Percentiles rank a stretch among this genome's conserved stretches.
Evolutionary conservation across 1,284 basidiomycete genomes (phyloP).

Genomic region (Fomitopsis schrenkii): DNA sequence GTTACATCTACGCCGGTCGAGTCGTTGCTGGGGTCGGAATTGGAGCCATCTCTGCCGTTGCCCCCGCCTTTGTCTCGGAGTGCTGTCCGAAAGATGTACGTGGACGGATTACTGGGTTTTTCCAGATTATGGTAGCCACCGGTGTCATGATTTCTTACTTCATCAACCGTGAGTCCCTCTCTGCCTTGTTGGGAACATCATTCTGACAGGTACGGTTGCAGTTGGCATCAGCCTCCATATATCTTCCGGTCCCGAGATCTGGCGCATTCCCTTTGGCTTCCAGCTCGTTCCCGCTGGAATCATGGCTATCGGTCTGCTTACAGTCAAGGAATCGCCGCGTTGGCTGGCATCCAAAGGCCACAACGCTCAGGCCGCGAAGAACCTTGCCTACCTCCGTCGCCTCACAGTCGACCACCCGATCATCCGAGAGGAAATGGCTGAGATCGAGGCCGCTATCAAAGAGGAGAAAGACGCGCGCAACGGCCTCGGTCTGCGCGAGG

Average conservation of each 20-base stretch:
- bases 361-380: slow-evolving; percentile 27
- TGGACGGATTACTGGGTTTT: slow-evolving; percentile 69
- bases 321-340: slow-evolving; percentile 50
- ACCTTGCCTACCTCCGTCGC: slow-evolving; percentile 55
- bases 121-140: slow-evolving; percentile 79
- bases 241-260: slow-evolving; percentile 43
- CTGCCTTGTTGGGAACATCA: background rate
- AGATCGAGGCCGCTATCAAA: slow-evolving; percentile 63
- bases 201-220: slow-evolving; percentile 19
- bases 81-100: slow-evolving; percentile 75
- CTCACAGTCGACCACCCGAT: slow-evolving; percentile 40
- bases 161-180: slow-evolving; percentile 54
- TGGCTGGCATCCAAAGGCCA: slow-evolving; percentile 33
- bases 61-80: slow-evolving; percentile 77
- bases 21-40: slow-evolving; percentile 69
- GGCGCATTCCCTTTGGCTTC: slow-evolving; percentile 73
- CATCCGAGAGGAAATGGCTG: slow-evolving; percentile 51
- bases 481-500: slow-evolving; percentile 58
- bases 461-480: slow-evolving; percentile 58
- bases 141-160: slow-evolving; percentile 80
- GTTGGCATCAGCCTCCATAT: slow-evolving; percentile 61
- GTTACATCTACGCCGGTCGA: slow-evolving; percentile 72
- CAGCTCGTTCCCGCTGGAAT: slow-evolving; percentile 78
- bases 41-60: slow-evolving; percentile 62
- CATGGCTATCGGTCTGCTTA: slow-evolving; percentile 69